Evolutionary conservation across 108 stramenopile species (phyloP).

Genomic region (Aurantiochytrium sp.): DNA sequence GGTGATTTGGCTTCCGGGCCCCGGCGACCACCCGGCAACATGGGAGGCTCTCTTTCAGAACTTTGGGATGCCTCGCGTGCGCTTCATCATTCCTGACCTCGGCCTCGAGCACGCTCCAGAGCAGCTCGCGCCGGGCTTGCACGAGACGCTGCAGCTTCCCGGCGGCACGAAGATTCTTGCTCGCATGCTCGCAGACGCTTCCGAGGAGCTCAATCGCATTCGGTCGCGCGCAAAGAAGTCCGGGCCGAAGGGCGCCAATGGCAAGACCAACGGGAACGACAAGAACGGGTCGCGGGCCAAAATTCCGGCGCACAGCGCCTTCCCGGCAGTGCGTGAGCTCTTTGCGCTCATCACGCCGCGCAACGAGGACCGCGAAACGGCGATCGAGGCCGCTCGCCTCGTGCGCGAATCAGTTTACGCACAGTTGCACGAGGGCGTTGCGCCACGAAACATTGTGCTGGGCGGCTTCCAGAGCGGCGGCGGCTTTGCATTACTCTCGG

Average conservation of each 20-base stretch:
- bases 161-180: neutral
- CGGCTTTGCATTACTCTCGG: neutral
- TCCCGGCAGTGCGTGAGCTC: neutral
- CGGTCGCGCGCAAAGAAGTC: neutral
- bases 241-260: too few species aligned
- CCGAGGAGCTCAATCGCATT: neutral
- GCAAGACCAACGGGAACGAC: too few species aligned
- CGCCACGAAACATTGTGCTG: neutral
- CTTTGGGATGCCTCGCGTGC: conserved; percentile 1
- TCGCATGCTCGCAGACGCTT: neutral
- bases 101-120: neutral
- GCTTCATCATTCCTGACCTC: conserved; percentile 20
- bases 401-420: neutral
- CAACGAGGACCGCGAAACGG: neutral
- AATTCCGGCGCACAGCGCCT: neutral
- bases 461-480: conserved; percentile 4
- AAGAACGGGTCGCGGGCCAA: too few species aligned
- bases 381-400: neutral
- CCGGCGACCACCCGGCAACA: neutral
- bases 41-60: neutral
- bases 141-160: neutral
- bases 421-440: neutral
- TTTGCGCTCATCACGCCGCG: neutral
- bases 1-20: neutral
- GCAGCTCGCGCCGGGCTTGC: neutral